phyloP scores from a whole-genome alignment of 192 early-diverging fungal species.

The Borealophlyctis nickersoniae region DNA sequence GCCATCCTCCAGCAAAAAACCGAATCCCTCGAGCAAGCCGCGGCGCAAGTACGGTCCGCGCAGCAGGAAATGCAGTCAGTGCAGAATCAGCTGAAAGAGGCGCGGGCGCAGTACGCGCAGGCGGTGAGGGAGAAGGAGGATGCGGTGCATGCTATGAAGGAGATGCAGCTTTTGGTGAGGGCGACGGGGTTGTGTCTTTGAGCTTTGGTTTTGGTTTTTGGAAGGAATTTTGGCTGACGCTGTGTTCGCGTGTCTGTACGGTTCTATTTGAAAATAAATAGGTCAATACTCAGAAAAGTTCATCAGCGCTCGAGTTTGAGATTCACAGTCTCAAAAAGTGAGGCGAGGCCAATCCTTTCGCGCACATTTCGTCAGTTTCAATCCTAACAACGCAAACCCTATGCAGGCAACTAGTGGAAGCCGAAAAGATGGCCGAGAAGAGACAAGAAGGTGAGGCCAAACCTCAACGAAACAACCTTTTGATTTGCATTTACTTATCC shows the following conservation, averaged over 20 bases:
- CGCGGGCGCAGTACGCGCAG: slow-evolving; percentile 8
- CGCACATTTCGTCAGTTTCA: too few species aligned
- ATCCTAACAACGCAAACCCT: too few species aligned
- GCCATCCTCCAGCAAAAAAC: slow-evolving; percentile 29
- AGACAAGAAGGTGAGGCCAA: slow-evolving; percentile 42
- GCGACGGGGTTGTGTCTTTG: too few species aligned
- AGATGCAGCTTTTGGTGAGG: slow-evolving; percentile 35
- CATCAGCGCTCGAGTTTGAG: slow-evolving; percentile 49
- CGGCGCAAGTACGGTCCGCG: slow-evolving; percentile 10
- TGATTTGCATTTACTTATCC: background rate
- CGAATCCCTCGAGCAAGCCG: slow-evolving; percentile 17
- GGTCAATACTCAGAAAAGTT: too few species aligned
- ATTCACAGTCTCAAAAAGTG: slow-evolving; percentile 48
- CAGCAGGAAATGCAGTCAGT: slow-evolving; percentile 20
- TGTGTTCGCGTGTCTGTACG: too few species aligned
- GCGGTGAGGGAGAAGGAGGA: slow-evolving; percentile 32
- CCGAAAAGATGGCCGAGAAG: slow-evolving; percentile 39
- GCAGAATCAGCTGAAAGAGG: slow-evolving; percentile 19
- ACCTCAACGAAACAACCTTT: background rate
- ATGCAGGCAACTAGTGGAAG: slow-evolving; percentile 41
- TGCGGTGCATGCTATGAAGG: slow-evolving; percentile 23
- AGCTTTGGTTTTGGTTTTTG: too few species aligned
- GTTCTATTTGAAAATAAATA: too few species aligned
- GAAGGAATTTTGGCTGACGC: too few species aligned
- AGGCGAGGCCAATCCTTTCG: slow-evolving; percentile 13